Base-by-base conservation (phyloP, 306 rosid species). In the Casuarina cunninghamiana region DNA sequence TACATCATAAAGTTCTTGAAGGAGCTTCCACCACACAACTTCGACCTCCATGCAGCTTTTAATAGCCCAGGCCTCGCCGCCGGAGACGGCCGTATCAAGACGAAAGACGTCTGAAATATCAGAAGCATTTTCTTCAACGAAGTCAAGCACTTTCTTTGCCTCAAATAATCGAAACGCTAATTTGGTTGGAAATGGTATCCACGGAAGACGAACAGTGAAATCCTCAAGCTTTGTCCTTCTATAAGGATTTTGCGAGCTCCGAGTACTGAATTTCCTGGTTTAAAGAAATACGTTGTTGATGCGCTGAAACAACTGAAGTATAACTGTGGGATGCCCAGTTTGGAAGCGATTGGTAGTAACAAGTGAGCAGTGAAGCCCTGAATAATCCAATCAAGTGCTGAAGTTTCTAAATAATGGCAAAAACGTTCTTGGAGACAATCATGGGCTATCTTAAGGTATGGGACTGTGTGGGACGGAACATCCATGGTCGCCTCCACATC, bases 311-410 rank as follows among this genome's bases (percentile, higher is more conserved):
- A 61, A 73, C 88, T 78, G 49, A 85, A 83, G 53, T 74, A 77
- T 51, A 80, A 88, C 63, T 60, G 65, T 0, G 65, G 53, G 49
- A 87, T 44, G 58, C 77, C 44, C 0, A 80, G 42, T 1, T 58
- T 75, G 1, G 53, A 4, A 1, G 78, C 79, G 0, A 83, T 63
- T 0, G 81, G 32, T 2, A 46, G 53, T 3, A 83, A 0, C 87
- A 79, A 83, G 42, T 79, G 10, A 1, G 83, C 66, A 21, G 76
- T 78, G 53, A 77, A 86, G 60, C 86, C 92, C 19, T 49, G 61
- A 78, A 90, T 79, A 62, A 90, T 76, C 92, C 94, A 88, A 70
- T 88, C 79, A 2, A 88, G 89, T 6, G 17, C 12, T 11, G 80
- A 54, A 0, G 77, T 42, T 76, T 74, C 41, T 0, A 88, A 82